Conservation (phyloP, 2,329 filamentous ascomycete species). For the Zymoseptoria brevis region DNA sequence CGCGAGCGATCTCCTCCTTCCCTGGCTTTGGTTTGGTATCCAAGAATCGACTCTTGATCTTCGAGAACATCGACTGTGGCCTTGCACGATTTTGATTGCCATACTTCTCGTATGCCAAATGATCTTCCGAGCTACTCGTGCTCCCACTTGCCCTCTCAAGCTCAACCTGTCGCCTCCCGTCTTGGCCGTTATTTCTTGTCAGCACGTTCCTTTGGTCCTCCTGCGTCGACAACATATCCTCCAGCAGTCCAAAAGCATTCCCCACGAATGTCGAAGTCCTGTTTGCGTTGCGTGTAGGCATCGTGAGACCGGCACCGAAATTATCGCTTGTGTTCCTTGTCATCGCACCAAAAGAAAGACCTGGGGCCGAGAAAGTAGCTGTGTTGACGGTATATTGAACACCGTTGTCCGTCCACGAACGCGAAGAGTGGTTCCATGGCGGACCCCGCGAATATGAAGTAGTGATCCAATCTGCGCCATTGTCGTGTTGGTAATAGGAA, state of each 20-base stretch:
- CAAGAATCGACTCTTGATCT: constrained; percentile 17
- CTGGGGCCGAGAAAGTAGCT: constrained; percentile 19
- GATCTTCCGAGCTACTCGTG: constrained; percentile 12
- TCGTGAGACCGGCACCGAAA: not conserved
- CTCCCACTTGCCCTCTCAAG: constrained; percentile 9
- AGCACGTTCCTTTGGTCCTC: constrained; percentile 9
- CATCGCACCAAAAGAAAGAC: constrained; percentile 21
- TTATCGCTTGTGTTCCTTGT: constrained; percentile 13
- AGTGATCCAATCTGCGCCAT: not conserved
- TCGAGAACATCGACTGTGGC: constrained; percentile 17
- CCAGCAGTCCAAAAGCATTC: constrained; percentile 21
- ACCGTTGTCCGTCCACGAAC: constrained; percentile 24
- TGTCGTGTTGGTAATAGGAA: not conserved
- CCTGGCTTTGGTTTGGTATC: constrained; percentile 10
- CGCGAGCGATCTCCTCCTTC: constrained; percentile 8
- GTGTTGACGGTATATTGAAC: constrained; percentile 23
- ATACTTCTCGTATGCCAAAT: constrained; percentile 15
- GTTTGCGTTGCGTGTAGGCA: not conserved
- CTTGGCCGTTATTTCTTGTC: constrained; percentile 3
- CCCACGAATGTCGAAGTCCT: constrained; percentile 12
- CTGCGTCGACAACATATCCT: constrained; percentile 16
- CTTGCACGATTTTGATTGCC: constrained; percentile 1
- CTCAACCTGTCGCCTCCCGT: constrained; percentile 2
- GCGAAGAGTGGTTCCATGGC: not conserved
- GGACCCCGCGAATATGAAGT: not conserved